Evolutionary conservation across 768 basidiomycete genomes (phyloP).

Genomic region (Mycena chlorophos): DNA sequence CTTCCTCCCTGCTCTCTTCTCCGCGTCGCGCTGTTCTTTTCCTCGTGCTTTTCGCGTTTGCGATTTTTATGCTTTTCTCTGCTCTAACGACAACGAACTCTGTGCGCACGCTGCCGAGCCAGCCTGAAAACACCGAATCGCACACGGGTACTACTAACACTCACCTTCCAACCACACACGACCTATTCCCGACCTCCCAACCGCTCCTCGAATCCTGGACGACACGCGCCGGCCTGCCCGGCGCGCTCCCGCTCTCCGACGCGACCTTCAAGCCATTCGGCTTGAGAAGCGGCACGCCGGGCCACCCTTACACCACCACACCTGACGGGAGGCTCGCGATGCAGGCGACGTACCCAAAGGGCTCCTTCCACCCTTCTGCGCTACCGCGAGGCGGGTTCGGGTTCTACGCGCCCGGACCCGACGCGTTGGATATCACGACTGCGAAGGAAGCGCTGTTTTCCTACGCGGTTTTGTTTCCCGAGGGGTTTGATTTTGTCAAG

Average conservation of each 20-base stretch:
- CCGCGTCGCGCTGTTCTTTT: background rate
- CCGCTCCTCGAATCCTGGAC: slow-evolving; percentile 42
- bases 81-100: background rate
- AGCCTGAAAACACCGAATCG: too few relatives aligned
- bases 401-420: slow-evolving; percentile 67
- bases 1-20: too few relatives aligned
- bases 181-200: slow-evolving; percentile 43
- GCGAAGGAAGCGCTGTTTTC: slow-evolving; percentile 68
- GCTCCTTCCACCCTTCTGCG: slow-evolving; percentile 53
- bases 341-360: slow-evolving; percentile 54
- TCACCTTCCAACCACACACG: slow-evolving; percentile 16
- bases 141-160: background rate
- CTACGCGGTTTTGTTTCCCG: slow-evolving; percentile 59
- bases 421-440: slow-evolving; percentile 48
- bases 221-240: slow-evolving; percentile 36
- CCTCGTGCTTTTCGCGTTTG: background rate
- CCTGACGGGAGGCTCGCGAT: slow-evolving; percentile 53
- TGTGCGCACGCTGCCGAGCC: background rate
- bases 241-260: slow-evolving; percentile 43
- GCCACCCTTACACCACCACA: slow-evolving; percentile 40
- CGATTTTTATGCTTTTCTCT: background rate
- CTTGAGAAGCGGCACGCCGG: slow-evolving; percentile 33
- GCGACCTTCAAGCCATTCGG: slow-evolving; percentile 43
- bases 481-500: slow-evolving; percentile 60
- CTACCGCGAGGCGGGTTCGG: slow-evolving; percentile 59